Percentiles rank a stretch among this genome's conserved stretches.
phyloP scores from a whole-genome alignment of 257 asterid genomes.

The Primulina eburnea region DNA sequence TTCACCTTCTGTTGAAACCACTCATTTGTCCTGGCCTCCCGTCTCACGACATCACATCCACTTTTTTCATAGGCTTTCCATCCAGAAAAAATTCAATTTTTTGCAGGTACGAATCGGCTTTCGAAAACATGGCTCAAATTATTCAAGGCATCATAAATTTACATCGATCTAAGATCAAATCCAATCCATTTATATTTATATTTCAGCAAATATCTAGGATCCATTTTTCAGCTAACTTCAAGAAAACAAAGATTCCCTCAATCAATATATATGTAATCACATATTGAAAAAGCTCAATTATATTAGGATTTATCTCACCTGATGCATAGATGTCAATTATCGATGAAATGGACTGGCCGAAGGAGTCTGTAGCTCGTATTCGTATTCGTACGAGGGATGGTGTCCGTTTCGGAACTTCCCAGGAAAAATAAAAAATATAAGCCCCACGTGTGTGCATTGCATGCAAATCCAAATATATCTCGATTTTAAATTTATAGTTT shows the following conservation, averaged over 20 bases:
- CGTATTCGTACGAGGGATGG: slow-evolving; percentile 24
- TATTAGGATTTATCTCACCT: neutral
- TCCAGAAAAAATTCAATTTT: too few relatives aligned
- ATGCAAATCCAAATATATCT: neutral
- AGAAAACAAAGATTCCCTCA: neutral
- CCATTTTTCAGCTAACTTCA: too few relatives aligned
- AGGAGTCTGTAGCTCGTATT: neutral
- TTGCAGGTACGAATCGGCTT: too few relatives aligned
- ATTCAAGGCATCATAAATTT: neutral
- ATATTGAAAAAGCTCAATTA: neutral
- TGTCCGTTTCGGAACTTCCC: slow-evolving; percentile 37
- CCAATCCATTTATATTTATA: neutral
- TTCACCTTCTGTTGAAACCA: too few relatives aligned
- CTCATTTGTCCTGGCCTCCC: too few relatives aligned
- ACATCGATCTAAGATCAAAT: neutral
- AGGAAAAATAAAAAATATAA: too few relatives aligned
- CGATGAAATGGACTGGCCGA: neutral
- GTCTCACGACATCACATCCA: too few relatives aligned
- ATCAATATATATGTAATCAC: neutral
- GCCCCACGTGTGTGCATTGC: slow-evolving; percentile 1
- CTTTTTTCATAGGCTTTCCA: too few relatives aligned
- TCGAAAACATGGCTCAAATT: too few relatives aligned
- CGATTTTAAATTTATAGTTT: too few relatives aligned
- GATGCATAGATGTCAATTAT: neutral
- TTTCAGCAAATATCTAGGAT: neutral